Evolutionary conservation across 805 yeast genomes (phyloP).

Genomic region (Zygotorulaspora sp.): DNA sequence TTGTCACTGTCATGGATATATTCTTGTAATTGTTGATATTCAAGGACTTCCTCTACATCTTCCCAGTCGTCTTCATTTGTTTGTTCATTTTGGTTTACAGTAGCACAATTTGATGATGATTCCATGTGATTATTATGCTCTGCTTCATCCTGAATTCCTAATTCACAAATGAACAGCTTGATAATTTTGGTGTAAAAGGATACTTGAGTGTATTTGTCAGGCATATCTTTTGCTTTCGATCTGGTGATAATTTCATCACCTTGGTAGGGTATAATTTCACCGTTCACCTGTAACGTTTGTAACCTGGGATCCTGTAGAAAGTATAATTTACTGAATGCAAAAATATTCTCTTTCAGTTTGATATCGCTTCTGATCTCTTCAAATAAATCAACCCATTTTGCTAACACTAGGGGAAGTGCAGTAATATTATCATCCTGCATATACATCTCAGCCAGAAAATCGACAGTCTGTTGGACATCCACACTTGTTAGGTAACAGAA

Average conservation of each 20-base stretch:
- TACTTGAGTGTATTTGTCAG: conserved; percentile 57
- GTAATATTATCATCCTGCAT: conserved; percentile 30
- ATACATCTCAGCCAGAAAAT: conserved; percentile 48
- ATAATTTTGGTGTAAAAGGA: conserved; percentile 69
- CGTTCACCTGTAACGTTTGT: conserved; percentile 56
- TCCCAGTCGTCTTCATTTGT: conserved; percentile 61
- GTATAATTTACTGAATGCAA: conserved; percentile 67
- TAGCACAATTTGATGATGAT: conserved; percentile 19
- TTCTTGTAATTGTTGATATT: conserved; percentile 56
- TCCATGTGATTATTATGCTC: conserved; percentile 50
- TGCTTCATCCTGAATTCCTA: conserved; percentile 60
- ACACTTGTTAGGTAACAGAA: conserved; percentile 64
- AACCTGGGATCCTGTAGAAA: conserved; percentile 53
- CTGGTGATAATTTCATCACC: conserved; percentile 73
- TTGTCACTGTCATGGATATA: conserved; percentile 41
- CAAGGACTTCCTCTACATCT: conserved; percentile 66
- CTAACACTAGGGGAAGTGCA: conserved; percentile 55
- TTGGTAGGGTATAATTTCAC: conserved; percentile 62
- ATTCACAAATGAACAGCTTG: conserved; percentile 64
- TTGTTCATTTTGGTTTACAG: conserved; percentile 37
- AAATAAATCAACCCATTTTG: conserved; percentile 80
- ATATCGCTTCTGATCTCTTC: conserved; percentile 77
- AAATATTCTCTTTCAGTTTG: conserved; percentile 58
- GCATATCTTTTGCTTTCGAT: conserved; percentile 69
- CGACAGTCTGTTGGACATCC: conserved; percentile 59